These are phyloP conservation scores for Apiotrichum akiyoshidainum DNA, from an alignment of 1,284 basidiomycete genomes.

Conservation along the genomic window DNA sequence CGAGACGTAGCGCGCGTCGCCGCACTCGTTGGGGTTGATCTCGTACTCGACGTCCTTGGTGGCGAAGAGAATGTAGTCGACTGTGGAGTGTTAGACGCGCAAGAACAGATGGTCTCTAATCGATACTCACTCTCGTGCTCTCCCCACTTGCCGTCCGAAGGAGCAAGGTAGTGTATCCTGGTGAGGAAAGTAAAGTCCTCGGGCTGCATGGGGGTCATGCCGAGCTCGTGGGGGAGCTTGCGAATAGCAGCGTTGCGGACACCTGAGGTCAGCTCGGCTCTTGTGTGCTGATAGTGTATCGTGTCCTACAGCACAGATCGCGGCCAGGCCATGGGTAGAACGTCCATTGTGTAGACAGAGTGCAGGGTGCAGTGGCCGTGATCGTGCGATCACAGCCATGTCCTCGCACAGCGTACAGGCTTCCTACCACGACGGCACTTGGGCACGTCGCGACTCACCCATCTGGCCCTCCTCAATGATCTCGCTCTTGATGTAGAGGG, in stretches of 20 bases:
- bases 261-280: conserved; percentile 35
- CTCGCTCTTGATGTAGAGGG: conserved; percentile 71
- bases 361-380: neutral
- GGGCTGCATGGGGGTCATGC: conserved; percentile 73
- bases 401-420: neutral
- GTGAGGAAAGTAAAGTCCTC: conserved; percentile 94
- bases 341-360: too few species aligned
- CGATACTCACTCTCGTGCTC: conserved; percentile 85
- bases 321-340: neutral
- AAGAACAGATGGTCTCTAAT: too few species aligned
- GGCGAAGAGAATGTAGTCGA: conserved; percentile 97
- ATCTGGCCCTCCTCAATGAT: conserved; percentile 73
- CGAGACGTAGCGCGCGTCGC: conserved; percentile 85
- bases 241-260: conserved; percentile 85
- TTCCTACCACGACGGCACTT: neutral
- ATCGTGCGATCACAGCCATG: too few species aligned
- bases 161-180: conserved; percentile 95
- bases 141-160: conserved; percentile 89
- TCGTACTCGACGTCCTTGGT: conserved; percentile 82
- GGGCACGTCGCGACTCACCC: conserved; percentile 50
- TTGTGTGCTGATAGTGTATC: too few species aligned
- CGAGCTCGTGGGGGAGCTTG: conserved; percentile 95
- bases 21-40: conserved; percentile 88
- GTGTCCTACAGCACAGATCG: too few species aligned
- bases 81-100: conserved; percentile 54